Base-by-base conservation (phyloP, 2,329 filamentous ascomycete genomes). In the Malbranchea cinnamomea region DNA sequence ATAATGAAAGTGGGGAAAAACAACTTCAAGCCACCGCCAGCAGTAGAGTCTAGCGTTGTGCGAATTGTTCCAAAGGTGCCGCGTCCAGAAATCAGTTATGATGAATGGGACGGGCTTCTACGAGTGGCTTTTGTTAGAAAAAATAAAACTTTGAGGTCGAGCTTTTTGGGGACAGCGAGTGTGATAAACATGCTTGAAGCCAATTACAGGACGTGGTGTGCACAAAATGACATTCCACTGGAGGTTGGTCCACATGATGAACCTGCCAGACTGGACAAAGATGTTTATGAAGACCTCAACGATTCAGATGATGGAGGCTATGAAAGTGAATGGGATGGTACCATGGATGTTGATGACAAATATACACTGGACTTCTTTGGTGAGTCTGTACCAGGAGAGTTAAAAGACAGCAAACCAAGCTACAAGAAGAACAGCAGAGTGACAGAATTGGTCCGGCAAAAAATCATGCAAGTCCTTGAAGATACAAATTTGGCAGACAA, bases 1-100 rank as follows among this genome's bases (percentile, higher is more conserved):
- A 74, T 92, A 43, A 82, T 92, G 76, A 93, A 93, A 60, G 87
- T 95, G 26, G 84, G 85, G 40, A 80, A 78, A 57, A 89, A 91
- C 57, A 95, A 95, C 61, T 98, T 95, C 68, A 83, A 82, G 38
- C 89, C 89, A 0, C 87, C 89, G 1, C 89, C 89, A 6, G 72
- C 83, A 47, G 89, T 98, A 34, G 89, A 98, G 56, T 82, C 74
- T 5, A 85, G 78, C 34, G 85, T 94, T 5, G 84, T 94, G 27
- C 71, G 85, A 36, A 78, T 94, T 41, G 81, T 87, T 49, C 84
- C 84, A 13, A 91, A 94, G 60, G 67, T 71, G 21, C 84, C 84
- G 7, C 63, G 83, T 21, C 87, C 87, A 31, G 77, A 83, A 43
- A 85, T 95, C 40, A 81, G 74, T 50, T 95, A 87, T 57, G 83